Evolutionary conservation across 768 basidiomycete species (phyloP).

Genomic region (Macrolepiota fuliginosa): DNA sequence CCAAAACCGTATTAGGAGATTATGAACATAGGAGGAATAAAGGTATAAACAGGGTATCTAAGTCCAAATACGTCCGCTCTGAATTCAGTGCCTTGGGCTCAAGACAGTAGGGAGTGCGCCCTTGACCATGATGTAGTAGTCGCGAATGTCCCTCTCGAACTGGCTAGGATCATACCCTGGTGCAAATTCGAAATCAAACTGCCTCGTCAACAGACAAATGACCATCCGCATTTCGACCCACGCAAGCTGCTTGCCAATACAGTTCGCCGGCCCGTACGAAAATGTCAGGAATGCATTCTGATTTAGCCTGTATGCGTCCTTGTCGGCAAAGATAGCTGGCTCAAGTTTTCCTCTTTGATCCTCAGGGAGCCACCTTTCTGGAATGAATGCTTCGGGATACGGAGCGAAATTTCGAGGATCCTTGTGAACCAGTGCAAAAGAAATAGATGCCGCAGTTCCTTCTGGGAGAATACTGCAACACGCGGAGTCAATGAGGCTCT

Average conservation of each 20-base stretch:
- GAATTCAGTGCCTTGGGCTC: slow-evolving; percentile 24
- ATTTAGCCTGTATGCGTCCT: slow-evolving; percentile 23
- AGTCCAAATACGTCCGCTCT: neutral
- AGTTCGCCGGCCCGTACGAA: slow-evolving; percentile 47
- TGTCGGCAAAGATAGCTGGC: slow-evolving; percentile 30
- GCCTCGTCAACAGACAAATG: slow-evolving; percentile 31
- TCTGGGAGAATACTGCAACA: slow-evolving; percentile 33
- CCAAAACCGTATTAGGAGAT: neutral
- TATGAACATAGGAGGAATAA: neutral
- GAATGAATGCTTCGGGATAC: slow-evolving; percentile 33
- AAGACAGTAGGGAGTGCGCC: slow-evolving; percentile 30
- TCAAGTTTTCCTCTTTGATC: slow-evolving; percentile 24
- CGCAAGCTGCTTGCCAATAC: slow-evolving; percentile 41
- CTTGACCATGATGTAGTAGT: slow-evolving; percentile 33
- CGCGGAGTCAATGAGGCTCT: neutral
- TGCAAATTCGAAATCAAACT: slow-evolving; percentile 35
- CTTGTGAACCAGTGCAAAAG: slow-evolving; percentile 36
- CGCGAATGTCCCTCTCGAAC: slow-evolving; percentile 33
- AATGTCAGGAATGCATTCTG: slow-evolving; percentile 28
- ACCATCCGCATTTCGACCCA: slow-evolving; percentile 35
- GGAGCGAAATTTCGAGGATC: slow-evolving; percentile 37
- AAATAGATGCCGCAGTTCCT: slow-evolving; percentile 36
- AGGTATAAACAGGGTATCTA: neutral
- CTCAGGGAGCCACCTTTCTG: slow-evolving; percentile 34
- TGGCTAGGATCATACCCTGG: slow-evolving; percentile 25